A percentile compares a stretch with the other conserved stretches of the same genome.
Evolutionary conservation across 225 moss, liverwort and hornwort species (phyloP).

Genomic region (Rhytidiadelphus loreus): DNA sequence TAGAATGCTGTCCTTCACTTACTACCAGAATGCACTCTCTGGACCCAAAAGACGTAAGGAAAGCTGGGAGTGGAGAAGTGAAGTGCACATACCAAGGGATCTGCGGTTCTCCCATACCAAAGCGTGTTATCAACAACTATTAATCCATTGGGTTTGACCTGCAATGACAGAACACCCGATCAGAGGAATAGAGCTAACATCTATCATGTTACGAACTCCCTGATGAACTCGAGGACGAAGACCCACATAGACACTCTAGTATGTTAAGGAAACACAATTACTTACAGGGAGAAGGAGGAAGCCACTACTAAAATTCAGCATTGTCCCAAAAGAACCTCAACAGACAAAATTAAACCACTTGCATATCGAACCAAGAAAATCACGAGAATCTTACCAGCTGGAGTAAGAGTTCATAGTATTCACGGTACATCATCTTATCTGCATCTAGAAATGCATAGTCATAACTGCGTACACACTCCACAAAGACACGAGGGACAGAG

Average conservation of each 20-base stretch:
- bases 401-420: slow-evolving; percentile 82
- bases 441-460: slow-evolving; percentile 97
- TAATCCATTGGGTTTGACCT: slow-evolving; percentile 83
- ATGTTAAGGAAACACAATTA: neutral
- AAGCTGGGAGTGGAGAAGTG: neutral
- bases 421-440: slow-evolving; percentile 73
- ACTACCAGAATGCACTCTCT: neutral
- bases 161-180: neutral
- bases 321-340: neutral
- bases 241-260: neutral
- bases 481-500: neutral
- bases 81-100: slow-evolving; percentile 46
- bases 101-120: slow-evolving; percentile 86
- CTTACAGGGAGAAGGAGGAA: neutral
- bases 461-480: slow-evolving; percentile 36
- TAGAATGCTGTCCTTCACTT: neutral
- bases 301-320: neutral
- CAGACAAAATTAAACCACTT: neutral
- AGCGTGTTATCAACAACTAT: slow-evolving; percentile 88
- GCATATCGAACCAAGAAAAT: neutral
- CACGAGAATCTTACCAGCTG: slow-evolving; percentile 41
- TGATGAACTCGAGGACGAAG: neutral
- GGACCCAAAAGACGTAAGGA: neutral
- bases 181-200: neutral
- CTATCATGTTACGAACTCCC: neutral